Evolutionary conservation across 345 rosid genomes (phyloP).

Genomic region (Aquilaria malaccensis): DNA sequence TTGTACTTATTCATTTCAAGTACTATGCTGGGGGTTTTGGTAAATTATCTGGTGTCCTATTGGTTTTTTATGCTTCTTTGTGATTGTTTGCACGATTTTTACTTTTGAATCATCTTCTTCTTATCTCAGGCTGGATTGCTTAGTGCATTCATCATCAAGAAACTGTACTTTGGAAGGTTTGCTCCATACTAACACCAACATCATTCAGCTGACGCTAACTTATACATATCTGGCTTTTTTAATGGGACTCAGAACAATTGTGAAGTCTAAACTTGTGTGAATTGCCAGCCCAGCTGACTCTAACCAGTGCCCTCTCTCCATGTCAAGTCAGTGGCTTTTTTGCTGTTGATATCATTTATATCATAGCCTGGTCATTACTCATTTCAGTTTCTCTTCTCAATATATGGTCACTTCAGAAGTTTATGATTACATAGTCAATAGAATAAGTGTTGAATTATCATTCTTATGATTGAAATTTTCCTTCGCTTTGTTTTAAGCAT

Average conservation of each 20-base stretch:
- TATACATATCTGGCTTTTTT: no score
- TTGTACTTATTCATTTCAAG: constrained; percentile 37
- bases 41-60: constrained; percentile 1
- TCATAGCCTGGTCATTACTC: neutral
- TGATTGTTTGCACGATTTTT: neutral
- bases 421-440: neutral
- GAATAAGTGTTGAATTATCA: neutral
- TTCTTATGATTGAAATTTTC: neutral
- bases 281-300: no score
- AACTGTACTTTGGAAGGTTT: constrained; percentile 46
- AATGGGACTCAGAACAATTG: no score
- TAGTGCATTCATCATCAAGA: constrained; percentile 40
- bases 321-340: no score
- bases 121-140: constrained; percentile 37
- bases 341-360: neutral
- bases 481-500: neutral
- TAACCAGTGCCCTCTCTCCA: no score
- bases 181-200: no score
- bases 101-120: constrained; percentile 1
- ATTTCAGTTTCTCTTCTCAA: neutral
- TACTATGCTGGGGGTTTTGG: constrained; percentile 35
- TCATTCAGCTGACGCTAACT: no score
- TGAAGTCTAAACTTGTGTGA: no score
- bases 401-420: neutral
- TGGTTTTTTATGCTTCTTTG: neutral